A percentile compares a stretch with the other conserved stretches of the same genome.
Conservation (phyloP, 2,329 filamentous ascomycete species). For the Scortechinia acanthostroma region DNA sequence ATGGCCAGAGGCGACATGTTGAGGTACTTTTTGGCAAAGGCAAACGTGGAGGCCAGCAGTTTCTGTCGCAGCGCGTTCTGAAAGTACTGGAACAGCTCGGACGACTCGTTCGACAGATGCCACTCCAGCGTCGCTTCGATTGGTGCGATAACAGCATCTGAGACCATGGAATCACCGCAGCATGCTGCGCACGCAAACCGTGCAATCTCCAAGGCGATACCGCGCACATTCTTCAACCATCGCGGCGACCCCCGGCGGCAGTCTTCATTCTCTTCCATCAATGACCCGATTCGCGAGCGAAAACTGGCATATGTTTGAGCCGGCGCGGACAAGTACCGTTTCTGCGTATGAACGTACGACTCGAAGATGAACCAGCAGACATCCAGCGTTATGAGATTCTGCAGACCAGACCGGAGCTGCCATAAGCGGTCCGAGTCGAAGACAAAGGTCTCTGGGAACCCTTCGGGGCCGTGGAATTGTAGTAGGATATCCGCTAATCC, state of each 20-base stretch:
- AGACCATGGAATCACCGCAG: conserved; percentile 8
- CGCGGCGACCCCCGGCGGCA: conserved; percentile 7
- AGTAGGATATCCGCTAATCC: conserved; percentile 32
- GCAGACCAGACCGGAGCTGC: conserved; percentile 39
- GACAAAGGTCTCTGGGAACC: conserved; percentile 45
- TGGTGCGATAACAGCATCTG: conserved; percentile 17
- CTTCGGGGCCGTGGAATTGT: conserved; percentile 16
- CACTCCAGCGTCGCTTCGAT: conserved; percentile 22
- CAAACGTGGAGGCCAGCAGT: conserved; percentile 17
- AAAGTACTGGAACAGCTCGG: conserved; percentile 18
- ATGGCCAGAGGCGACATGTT: conserved; percentile 30
- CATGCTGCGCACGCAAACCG: conserved; percentile 22
- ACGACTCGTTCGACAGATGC: conserved; percentile 20
- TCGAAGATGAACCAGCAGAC: conserved; percentile 44
- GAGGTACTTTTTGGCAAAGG: conserved; percentile 22
- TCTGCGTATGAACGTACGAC: conserved; percentile 13
- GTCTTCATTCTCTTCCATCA: conserved; percentile 18
- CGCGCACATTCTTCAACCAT: conserved; percentile 22
- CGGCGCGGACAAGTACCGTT: conserved; percentile 15
- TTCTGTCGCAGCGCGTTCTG: conserved; percentile 19
- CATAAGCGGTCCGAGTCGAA: conserved; percentile 46
- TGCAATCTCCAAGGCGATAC: conserved; percentile 30
- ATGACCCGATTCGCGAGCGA: conserved; percentile 24
- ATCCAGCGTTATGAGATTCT: conserved; percentile 41
- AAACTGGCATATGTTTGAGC: conserved; percentile 21